These are phyloP conservation scores for Blastosporella zonata DNA, from an alignment of 1,284 basidiomycete species.

Conservation along the genomic window DNA sequence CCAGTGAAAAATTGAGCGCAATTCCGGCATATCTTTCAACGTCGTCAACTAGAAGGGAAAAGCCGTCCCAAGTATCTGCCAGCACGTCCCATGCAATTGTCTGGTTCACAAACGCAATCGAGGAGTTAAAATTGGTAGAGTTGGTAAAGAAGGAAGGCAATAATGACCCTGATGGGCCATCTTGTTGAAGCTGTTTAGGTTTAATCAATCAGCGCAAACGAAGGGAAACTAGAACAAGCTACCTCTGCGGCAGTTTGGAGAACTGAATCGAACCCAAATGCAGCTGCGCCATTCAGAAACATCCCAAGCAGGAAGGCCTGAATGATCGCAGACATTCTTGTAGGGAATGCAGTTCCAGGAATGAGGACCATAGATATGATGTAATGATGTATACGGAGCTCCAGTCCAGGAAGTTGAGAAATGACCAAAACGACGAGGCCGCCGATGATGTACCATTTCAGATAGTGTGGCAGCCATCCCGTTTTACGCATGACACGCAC, in stretches of 20 bases:
- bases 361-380: constrained; percentile 74
- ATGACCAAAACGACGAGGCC: constrained; percentile 67
- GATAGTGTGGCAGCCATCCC: constrained; percentile 76
- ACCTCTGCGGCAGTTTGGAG: constrained; percentile 76
- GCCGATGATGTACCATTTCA: constrained; percentile 67
- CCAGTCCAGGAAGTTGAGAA: constrained; percentile 65
- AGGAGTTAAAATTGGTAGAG: constrained; percentile 58
- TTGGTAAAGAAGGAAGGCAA: constrained; percentile 75
- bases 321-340: constrained; percentile 73
- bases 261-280: constrained; percentile 79
- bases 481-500: constrained; percentile 81
- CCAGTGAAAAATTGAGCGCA: constrained; percentile 67
- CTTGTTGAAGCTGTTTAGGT: constrained; percentile 59
- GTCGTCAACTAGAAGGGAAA: constrained; percentile 80
- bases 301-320: constrained; percentile 82
- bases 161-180: constrained; percentile 67
- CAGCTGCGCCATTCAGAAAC: constrained; percentile 75
- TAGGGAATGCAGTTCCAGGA: constrained; percentile 80
- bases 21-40: constrained; percentile 73
- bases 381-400: constrained; percentile 73
- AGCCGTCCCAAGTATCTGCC: constrained; percentile 71
- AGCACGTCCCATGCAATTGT: constrained; percentile 63
- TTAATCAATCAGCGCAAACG: constrained; percentile 3
- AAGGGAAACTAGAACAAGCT: constrained; percentile 23
- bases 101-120: constrained; percentile 53